Evolutionary conservation across 2,329 filamentous ascomycete species (phyloP).

Genomic region (Microascus cirrosus): DNA sequence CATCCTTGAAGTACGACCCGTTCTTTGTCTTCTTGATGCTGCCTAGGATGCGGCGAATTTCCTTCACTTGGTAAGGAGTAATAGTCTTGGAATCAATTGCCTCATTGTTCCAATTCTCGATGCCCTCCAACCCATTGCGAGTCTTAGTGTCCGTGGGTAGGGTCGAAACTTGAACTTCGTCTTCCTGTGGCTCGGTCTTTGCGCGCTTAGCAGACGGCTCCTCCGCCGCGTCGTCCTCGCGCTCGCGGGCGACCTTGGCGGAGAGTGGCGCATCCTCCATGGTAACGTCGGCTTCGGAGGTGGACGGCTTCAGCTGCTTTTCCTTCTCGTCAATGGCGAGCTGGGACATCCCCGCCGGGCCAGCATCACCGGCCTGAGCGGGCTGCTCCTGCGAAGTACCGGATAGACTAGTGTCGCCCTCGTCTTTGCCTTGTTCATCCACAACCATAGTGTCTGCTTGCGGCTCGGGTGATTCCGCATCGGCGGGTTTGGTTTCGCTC

Average conservation of each 20-base stretch:
- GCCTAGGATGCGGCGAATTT: constrained; percentile 54
- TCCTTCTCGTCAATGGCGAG: constrained; percentile 1
- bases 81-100: constrained; percentile 37
- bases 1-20: constrained; percentile 62
- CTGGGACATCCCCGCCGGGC: constrained; percentile 1
- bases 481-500: background rate
- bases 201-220: constrained; percentile 72
- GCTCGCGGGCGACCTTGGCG: constrained; percentile 58
- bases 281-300: constrained; percentile 25
- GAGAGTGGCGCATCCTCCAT: constrained; percentile 43
- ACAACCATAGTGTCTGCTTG: constrained; percentile 5
- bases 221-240: constrained; percentile 59
- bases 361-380: background rate
- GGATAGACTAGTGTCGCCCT: background rate
- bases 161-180: constrained; percentile 17
- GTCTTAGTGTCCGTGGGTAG: constrained; percentile 8
- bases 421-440: constrained; percentile 10
- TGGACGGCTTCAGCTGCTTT: background rate
- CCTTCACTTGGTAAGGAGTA: constrained; percentile 47
- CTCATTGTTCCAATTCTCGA: constrained; percentile 28
- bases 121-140: constrained; percentile 15
- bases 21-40: constrained; percentile 80
- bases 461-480: background rate
- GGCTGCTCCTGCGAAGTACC: background rate
- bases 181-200: constrained; percentile 51